phyloP scores from a whole-genome alignment of 352 stramenopile species.

The Phytophthora crassamura region DNA sequence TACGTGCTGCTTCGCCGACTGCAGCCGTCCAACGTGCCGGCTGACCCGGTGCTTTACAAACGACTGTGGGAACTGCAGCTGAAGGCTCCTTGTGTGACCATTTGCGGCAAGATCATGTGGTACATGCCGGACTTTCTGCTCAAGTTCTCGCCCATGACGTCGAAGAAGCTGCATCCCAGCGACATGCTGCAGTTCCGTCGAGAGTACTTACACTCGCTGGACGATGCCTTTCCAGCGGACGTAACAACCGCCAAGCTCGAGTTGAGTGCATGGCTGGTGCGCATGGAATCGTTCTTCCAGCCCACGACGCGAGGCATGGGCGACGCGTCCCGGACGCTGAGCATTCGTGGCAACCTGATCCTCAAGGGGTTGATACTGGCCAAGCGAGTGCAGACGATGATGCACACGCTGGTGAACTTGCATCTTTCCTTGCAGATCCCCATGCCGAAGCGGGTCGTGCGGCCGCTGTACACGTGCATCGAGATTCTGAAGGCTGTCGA shows the following conservation, averaged over 20 bases:
- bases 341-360: conserved; percentile 90
- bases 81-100: conserved; percentile 83
- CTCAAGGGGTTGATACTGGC: conserved; percentile 91
- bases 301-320: conserved; percentile 78
- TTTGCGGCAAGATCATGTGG: conserved; percentile 88
- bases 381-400: conserved; percentile 90
- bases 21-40: conserved; percentile 81
- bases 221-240: conserved; percentile 80
- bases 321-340: conserved; percentile 75
- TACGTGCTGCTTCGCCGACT: conserved; percentile 91
- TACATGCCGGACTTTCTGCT: conserved; percentile 89
- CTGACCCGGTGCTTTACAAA: conserved; percentile 91
- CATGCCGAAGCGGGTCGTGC: conserved; percentile 86
- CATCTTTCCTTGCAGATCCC: conserved; percentile 89
- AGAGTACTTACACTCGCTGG: conserved; percentile 80
- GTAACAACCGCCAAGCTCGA: conserved; percentile 85
- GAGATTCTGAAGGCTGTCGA: conserved; percentile 93
- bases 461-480: conserved; percentile 89
- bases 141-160: conserved; percentile 83
- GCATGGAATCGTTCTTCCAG: conserved; percentile 91
- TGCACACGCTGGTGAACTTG: conserved; percentile 89
- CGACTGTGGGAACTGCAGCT: conserved; percentile 90
- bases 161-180: conserved; percentile 81
- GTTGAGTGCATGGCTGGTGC: conserved; percentile 84
- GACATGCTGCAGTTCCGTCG: conserved; percentile 83